Conservation (phyloP, 2,329 filamentous ascomycete genomes). For the Pseudocercospora cruenta region DNA sequence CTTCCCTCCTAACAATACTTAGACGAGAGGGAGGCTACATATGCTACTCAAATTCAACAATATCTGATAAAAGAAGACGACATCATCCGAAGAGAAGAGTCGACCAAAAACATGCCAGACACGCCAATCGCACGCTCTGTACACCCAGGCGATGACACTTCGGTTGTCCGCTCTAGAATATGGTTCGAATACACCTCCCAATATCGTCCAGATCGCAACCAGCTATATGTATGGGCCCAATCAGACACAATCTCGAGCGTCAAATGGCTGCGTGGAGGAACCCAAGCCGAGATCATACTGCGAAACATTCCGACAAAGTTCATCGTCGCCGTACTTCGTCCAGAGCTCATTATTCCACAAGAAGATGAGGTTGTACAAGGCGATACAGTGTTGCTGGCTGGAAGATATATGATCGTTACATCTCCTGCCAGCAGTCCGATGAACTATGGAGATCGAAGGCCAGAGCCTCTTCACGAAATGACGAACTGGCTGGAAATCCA, state of each 20-base stretch:
- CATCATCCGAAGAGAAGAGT: neutral
- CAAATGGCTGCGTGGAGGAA: constrained; percentile 1
- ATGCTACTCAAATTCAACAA: neutral
- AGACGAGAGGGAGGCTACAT: neutral
- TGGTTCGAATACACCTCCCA: constrained; percentile 2
- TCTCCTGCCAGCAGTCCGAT: neutral
- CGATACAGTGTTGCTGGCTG: constrained; percentile 9
- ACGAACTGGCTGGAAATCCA: constrained; percentile 17
- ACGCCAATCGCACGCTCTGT: neutral
- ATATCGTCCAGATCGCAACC: neutral
- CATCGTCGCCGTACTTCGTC: constrained; percentile 3
- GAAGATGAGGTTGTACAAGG: constrained; percentile 10
- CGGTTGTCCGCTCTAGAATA: neutral
- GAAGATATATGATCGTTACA: constrained; percentile 11
- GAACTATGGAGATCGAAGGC: neutral
- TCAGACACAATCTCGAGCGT: neutral
- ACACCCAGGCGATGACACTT: neutral
- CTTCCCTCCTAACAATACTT: neutral
- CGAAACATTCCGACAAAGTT: constrained; percentile 5
- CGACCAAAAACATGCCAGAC: neutral
- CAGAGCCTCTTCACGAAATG: neutral
- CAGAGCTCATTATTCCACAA: neutral
- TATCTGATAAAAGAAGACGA: neutral
- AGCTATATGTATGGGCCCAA: constrained; percentile 4
- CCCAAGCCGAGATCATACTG: constrained; percentile 10